Conservation (phyloP, 2,329 filamentous ascomycete species). For the Xylaria digitata region DNA sequence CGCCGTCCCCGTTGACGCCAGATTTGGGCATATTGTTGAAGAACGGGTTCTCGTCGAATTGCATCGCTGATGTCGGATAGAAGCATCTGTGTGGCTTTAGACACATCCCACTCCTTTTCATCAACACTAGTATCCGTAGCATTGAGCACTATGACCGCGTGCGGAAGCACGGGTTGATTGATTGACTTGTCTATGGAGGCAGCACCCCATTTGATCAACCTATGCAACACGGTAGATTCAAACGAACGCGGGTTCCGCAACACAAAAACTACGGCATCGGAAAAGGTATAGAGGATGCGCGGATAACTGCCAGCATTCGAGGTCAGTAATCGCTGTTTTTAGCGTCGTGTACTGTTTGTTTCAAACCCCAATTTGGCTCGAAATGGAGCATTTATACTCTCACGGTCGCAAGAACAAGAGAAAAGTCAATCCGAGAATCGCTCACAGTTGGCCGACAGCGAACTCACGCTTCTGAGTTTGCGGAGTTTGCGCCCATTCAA, state of each 20-base stretch:
- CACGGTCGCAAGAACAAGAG: no score
- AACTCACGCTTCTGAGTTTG: slow-evolving; percentile 53
- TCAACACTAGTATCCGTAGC: slow-evolving; percentile 54
- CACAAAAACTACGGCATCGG: slow-evolving; percentile 59
- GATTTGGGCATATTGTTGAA: slow-evolving; percentile 55
- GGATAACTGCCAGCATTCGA: slow-evolving; percentile 49
- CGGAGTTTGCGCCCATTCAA: slow-evolving; percentile 52
- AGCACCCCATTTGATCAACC: slow-evolving; percentile 62
- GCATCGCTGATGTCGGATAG: slow-evolving; percentile 52
- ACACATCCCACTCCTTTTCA: slow-evolving; percentile 57
- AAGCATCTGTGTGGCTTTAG: slow-evolving; percentile 54
- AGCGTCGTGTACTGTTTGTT: no score
- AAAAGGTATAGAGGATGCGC: slow-evolving; percentile 59
- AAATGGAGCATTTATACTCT: no score
- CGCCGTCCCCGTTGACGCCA: slow-evolving; percentile 56
- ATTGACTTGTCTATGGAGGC: slow-evolving; percentile 63
- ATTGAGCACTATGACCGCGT: slow-evolving; percentile 66
- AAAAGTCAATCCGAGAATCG: no score
- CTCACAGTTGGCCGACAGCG: slow-evolving; percentile 52
- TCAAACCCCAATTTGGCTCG: no score
- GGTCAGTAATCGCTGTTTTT: no score
- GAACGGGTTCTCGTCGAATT: slow-evolving; percentile 49
- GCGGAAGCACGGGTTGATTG: slow-evolving; percentile 66
- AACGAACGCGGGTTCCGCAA: slow-evolving; percentile 56
- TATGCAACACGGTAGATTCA: slow-evolving; percentile 55